phyloP scores from a whole-genome alignment of 495 filamentous ascomycete species.

The Lepidopterella palustris region DNA sequence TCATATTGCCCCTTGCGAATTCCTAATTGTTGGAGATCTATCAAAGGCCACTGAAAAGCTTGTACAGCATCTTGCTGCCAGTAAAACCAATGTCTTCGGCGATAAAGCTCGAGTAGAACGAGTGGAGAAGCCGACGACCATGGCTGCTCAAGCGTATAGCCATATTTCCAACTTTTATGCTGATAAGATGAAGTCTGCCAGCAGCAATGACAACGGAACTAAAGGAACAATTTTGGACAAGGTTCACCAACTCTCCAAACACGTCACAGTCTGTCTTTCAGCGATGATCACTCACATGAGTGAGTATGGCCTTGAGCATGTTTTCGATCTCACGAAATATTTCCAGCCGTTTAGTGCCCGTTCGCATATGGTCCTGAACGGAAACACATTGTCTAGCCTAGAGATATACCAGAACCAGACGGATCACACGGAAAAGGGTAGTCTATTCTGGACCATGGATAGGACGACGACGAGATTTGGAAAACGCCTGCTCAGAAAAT shows the following conservation, averaged over 20 bases:
- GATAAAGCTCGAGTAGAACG: constrained; percentile 81
- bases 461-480: constrained; percentile 89
- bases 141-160: constrained; percentile 74
- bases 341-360: constrained; percentile 94
- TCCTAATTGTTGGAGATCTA: constrained; percentile 88
- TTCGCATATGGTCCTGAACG: constrained; percentile 93
- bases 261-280: constrained; percentile 86
- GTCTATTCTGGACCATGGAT: constrained; percentile 92
- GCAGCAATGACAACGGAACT: constrained; percentile 42
- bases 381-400: constrained; percentile 87
- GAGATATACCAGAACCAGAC: constrained; percentile 96
- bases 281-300: constrained; percentile 94
- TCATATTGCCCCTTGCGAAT: constrained; percentile 93
- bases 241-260: constrained; percentile 74
- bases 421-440: constrained; percentile 77
- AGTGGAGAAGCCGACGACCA: constrained; percentile 68
- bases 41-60: constrained; percentile 93
- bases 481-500: constrained; percentile 79
- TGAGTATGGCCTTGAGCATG: constrained; percentile 91
- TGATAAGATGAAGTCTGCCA: constrained; percentile 61
- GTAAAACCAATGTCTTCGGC: constrained; percentile 86
- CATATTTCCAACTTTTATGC: constrained; percentile 95
- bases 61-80: constrained; percentile 80
- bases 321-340: constrained; percentile 94
- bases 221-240: constrained; percentile 67